These are phyloP conservation scores for Triticum monococcum DNA, from an alignment of 176 grass and related monocot genomes.

Conservation along the genomic window DNA sequence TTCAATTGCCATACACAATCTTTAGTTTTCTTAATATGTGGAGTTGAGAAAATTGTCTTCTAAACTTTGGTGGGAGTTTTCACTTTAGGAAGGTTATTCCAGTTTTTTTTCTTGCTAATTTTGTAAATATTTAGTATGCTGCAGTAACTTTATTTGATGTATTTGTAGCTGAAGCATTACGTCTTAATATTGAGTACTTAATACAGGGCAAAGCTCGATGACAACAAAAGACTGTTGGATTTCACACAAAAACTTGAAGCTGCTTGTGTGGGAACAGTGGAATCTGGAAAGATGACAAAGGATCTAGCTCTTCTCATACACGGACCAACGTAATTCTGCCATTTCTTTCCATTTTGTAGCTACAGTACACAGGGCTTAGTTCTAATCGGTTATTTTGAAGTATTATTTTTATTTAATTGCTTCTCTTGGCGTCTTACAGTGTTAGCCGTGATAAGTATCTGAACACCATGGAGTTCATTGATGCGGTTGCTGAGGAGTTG, in stretches of 20 bases:
- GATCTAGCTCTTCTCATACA: constrained; percentile 74
- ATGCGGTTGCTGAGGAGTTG: constrained; percentile 56
- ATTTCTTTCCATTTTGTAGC: neutral
- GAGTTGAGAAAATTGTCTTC: neutral
- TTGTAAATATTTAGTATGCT: neutral
- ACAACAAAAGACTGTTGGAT: constrained; percentile 45
- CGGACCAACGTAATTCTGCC: constrained; percentile 50
- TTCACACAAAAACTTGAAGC: constrained; percentile 62
- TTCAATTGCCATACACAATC: neutral
- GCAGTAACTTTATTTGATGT: neutral
- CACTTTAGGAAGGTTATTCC: neutral
- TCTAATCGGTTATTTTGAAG: neutral
- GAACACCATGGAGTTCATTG: constrained; percentile 60
- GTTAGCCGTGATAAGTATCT: constrained; percentile 50
- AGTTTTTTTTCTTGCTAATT: neutral
- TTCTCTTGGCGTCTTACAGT: constrained; percentile 31
- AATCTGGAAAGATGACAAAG: constrained; percentile 89
- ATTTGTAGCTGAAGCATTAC: neutral
- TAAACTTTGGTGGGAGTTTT: neutral
- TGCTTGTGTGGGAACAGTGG: constrained; percentile 65
- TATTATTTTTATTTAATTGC: neutral
- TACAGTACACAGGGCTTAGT: neutral
- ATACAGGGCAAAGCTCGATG: constrained; percentile 65
- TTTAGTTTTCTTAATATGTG: neutral
- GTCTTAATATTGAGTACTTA: neutral